These are phyloP conservation scores for Huntiella bhutanensis DNA, from an alignment of 2,329 filamentous ascomycete species.

Conservation along the genomic window DNA sequence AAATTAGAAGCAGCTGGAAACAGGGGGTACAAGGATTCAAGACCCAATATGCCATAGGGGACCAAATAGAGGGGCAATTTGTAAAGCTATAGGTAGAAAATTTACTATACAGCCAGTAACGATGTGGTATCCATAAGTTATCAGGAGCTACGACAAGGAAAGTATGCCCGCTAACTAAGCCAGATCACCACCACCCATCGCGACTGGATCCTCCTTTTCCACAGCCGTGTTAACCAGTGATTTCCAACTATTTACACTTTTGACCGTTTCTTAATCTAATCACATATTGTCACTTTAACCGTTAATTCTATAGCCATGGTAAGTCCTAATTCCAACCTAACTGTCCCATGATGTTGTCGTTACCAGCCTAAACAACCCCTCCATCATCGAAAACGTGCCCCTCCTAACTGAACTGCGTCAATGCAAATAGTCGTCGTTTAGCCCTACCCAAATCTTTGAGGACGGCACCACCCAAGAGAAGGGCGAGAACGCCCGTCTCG, in stretches of 20 bases:
- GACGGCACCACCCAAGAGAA: slow-evolving; percentile 96
- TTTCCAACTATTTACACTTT: not conserved
- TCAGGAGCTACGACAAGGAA: slow-evolving; percentile 7
- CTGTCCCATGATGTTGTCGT: not conserved
- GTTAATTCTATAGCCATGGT: slow-evolving; percentile 8
- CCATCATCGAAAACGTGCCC: slow-evolving; percentile 4
- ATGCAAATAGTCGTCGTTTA: slow-evolving; percentile 32
- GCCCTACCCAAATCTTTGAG: slow-evolving; percentile 94
- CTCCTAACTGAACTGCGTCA: slow-evolving; percentile 7
- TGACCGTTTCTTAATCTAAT: not conserved
- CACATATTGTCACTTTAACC: not conserved
- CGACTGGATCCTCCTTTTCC: slow-evolving; percentile 7
- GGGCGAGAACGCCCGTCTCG: slow-evolving; percentile 94
- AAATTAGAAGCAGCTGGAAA: slow-evolving; percentile 4
- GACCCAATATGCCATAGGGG: not conserved
- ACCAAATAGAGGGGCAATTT: slow-evolving; percentile 3
- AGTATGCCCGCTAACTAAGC: slow-evolving; percentile 3
- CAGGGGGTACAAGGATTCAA: slow-evolving; percentile 3
- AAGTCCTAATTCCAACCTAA: not conserved
- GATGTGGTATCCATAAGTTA: not conserved
- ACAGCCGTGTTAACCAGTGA: slow-evolving; percentile 4
- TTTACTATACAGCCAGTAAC: not conserved
- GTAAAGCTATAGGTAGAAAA: slow-evolving; percentile 10
- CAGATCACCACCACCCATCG: slow-evolving; percentile 9
- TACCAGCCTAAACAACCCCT: not conserved